Evolutionary conservation across 2,329 filamentous ascomycete species (phyloP), one percentile per base, ranked within the genome.

Genomic region (Calonectria fujianensis): DNA sequence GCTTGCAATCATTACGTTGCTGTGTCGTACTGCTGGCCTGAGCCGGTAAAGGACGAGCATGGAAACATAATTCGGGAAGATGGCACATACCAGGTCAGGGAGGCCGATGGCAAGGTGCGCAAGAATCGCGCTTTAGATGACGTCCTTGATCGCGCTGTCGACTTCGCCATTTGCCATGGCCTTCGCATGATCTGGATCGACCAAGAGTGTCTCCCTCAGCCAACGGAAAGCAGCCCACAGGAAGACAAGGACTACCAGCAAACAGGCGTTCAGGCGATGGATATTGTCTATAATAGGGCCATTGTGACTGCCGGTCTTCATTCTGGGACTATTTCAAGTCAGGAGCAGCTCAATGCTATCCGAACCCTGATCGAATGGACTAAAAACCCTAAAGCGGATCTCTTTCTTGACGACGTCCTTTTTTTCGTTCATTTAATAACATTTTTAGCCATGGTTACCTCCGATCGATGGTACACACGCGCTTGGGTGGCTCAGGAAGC

Each of bases 151-250:
- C 69, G 59, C 3, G 59, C 69, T 13, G 59, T 71, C 2, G 69
- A 71, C 20, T 41, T 50, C 4, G 69, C 69, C 6, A 71, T 14
- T 16, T 52, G 48, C 18, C 7, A 41, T 20, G 45, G 59, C 3
- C 59, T 71, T 48, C 69, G 69, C 4, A 64, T 71, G 57, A 66
- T 71, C 4, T 71, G 69, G 69, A 71, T 71, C 27, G 69, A 71
- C 24, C 57, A 71, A 20, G 69, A 71, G 31, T 71, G 69, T 32
- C 35, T 71, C 3, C 69, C 69, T 6, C 69, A 71, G n/a, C 68
- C 68, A 3, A 39, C 27, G 3, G 69, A 71, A 4, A 29, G 24
- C 2, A 57, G 69, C 24, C n/a, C 52, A 3, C 39, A 70, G 14
- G 14, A 64, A 3, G 41, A 50, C 8, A 63, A 64, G 31, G 59